Percentiles rank a stretch among this genome's conserved stretches.
phyloP scores from a whole-genome alignment of 208 protist genomes.

The Lotmaria passim region DNA sequence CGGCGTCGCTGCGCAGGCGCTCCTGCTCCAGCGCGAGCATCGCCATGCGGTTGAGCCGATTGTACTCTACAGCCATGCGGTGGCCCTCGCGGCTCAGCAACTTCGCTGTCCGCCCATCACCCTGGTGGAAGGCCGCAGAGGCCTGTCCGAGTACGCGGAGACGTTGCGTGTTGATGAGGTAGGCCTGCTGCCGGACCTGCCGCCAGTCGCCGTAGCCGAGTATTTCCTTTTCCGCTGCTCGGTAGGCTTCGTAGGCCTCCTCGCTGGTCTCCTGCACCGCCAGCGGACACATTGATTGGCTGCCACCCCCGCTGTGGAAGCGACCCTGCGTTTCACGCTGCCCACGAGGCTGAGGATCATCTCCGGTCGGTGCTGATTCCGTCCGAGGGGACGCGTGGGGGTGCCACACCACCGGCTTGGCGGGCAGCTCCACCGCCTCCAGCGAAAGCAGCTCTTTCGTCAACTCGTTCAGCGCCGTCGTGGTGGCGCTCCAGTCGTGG shows the following conservation, averaged over 20 bases:
- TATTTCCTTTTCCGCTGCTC: slow-evolving; percentile 45
- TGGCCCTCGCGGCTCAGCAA: slow-evolving; percentile 59
- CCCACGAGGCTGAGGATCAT: too few species aligned
- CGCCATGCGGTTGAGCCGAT: slow-evolving; percentile 76
- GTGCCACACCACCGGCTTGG: slow-evolving; percentile 23
- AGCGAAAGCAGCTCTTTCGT: slow-evolving; percentile 45
- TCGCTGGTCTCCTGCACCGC: slow-evolving; percentile 23
- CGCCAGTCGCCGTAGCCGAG: slow-evolving; percentile 74
- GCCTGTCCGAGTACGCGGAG: slow-evolving; percentile 63
- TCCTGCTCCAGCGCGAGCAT: slow-evolving; percentile 85
- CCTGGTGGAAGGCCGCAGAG: slow-evolving; percentile 55
- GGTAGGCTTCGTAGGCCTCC: slow-evolving; percentile 44
- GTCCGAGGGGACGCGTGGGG: too few species aligned
- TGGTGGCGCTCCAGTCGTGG: slow-evolving; percentile 39
- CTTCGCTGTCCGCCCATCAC: slow-evolving; percentile 60
- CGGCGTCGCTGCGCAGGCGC: slow-evolving; percentile 38
- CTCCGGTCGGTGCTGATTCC: too few species aligned
- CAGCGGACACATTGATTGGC: background rate
- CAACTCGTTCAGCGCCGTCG: slow-evolving; percentile 58
- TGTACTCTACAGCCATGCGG: slow-evolving; percentile 71
- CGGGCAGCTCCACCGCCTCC: slow-evolving; percentile 30
- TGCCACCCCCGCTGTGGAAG: background rate
- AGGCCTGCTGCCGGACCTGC: slow-evolving; percentile 69
- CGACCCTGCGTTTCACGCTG: too few species aligned
- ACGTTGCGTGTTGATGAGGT: slow-evolving; percentile 66